Conservation (phyloP, 495 filamentous ascomycete species). For the Collariella sp. region DNA sequence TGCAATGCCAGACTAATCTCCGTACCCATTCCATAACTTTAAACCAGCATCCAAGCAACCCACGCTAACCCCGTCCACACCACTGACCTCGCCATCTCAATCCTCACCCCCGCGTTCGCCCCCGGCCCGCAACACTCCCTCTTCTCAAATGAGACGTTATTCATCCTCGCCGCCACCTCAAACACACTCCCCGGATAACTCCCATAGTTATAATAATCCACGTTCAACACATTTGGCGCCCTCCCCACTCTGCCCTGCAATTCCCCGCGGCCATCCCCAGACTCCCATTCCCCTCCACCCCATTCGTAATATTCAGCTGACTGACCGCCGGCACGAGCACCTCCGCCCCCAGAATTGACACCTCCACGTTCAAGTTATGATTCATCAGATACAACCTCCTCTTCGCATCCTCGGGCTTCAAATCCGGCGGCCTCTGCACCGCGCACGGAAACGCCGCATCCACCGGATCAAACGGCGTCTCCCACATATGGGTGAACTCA, state of each 20-base stretch:
- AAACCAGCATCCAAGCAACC: conserved; percentile 8
- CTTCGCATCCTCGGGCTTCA: conserved; percentile 43
- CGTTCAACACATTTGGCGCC: conserved; percentile 77
- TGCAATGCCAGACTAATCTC: conserved; percentile 4
- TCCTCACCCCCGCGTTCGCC: conserved; percentile 18
- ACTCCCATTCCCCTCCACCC: conserved; percentile 53
- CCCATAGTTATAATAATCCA: conserved; percentile 80
- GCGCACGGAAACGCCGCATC: conserved; percentile 57
- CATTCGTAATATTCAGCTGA: conserved; percentile 61
- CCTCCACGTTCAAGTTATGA: conserved; percentile 77
- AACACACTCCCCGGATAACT: conserved; percentile 71
- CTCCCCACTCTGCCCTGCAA: conserved; percentile 62
- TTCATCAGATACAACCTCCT: conserved; percentile 80
- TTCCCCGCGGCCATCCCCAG: conserved; percentile 59
- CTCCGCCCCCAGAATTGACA: conserved; percentile 49
- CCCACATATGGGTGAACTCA: conserved; percentile 69
- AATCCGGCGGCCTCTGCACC: conserved; percentile 58
- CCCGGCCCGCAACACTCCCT: conserved; percentile 59
- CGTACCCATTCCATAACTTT: not conserved
- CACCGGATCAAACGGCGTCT: conserved; percentile 64
- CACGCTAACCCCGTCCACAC: conserved; percentile 10
- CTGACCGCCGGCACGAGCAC: conserved; percentile 71
- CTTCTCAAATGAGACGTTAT: conserved; percentile 72
- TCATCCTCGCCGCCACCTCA: conserved; percentile 75
- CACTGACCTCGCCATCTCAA: conserved; percentile 4